These are phyloP conservation scores for Sugiyamaella grinbergsii DNA, from an alignment of 1,139 yeast genomes.

Conservation along the genomic window DNA sequence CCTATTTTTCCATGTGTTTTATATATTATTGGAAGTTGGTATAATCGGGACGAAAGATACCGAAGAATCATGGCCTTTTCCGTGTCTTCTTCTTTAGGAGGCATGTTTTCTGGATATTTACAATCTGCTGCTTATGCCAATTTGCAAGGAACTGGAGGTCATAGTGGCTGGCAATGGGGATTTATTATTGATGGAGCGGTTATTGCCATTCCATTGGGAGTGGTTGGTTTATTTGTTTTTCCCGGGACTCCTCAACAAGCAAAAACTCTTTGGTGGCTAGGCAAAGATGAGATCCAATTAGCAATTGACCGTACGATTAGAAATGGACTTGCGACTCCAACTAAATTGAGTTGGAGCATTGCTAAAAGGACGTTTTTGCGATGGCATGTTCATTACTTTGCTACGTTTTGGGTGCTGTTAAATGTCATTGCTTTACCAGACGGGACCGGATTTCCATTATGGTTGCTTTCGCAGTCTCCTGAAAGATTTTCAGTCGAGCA, in stretches of 20 bases:
- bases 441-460: constrained; percentile 40
- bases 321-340: constrained; percentile 42
- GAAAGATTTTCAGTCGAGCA: constrained; percentile 38
- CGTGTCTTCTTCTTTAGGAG: constrained; percentile 41
- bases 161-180: constrained; percentile 53
- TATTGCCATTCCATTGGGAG: constrained; percentile 58
- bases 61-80: constrained; percentile 56
- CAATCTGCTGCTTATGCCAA: constrained; percentile 46
- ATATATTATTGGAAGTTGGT: constrained; percentile 57
- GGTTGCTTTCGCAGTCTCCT: constrained; percentile 36
- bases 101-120: constrained; percentile 47
- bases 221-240: constrained; percentile 60
- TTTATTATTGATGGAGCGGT: constrained; percentile 54
- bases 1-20: constrained; percentile 63
- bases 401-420: constrained; percentile 46
- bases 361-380: constrained; percentile 39
- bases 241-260: constrained; percentile 68
- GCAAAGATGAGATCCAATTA: constrained; percentile 36
- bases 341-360: constrained; percentile 37
- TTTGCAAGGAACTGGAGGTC: constrained; percentile 46
- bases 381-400: constrained; percentile 46
- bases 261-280: constrained; percentile 39
- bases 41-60: constrained; percentile 49
- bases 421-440: constrained; percentile 47
- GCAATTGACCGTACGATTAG: constrained; percentile 36